These are phyloP conservation scores for Ogataea ramenticola DNA, from an alignment of 805 yeast species.

Conservation along the genomic window DNA sequence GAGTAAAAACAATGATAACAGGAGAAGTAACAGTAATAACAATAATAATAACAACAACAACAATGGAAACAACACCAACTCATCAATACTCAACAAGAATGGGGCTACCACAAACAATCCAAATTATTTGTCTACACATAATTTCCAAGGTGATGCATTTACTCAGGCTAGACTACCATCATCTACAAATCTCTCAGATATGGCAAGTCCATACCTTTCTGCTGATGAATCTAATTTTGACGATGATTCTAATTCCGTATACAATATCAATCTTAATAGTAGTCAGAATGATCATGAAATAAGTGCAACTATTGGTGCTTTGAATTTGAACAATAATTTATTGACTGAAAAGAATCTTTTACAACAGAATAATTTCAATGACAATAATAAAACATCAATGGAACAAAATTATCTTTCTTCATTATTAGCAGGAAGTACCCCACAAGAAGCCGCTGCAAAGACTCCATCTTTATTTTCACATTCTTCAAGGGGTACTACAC, in stretches of 20 bases:
- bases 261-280: background rate
- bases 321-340: slow-evolving; percentile 6
- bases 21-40: background rate
- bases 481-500: slow-evolving; percentile 33
- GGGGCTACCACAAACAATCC: no score
- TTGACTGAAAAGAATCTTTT: slow-evolving; percentile 17
- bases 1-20: background rate
- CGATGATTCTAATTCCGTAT: slow-evolving; percentile 9
- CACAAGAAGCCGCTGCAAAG: slow-evolving; percentile 34
- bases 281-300: slow-evolving; percentile 9
- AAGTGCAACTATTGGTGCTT: slow-evolving; percentile 11
- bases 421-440: slow-evolving; percentile 19
- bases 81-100: no score
- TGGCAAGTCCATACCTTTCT: slow-evolving; percentile 21
- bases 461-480: slow-evolving; percentile 54
- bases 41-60: background rate
- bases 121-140: background rate
- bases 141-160: slow-evolving; percentile 9
- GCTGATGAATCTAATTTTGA: slow-evolving; percentile 19
- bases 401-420: background rate
- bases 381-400: slow-evolving; percentile 1
- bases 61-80: no score
- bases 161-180: slow-evolving; percentile 9
- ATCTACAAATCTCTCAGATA: slow-evolving; percentile 12
- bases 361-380: slow-evolving; percentile 7